Evolutionary conservation across 1,284 basidiomycete genomes (phyloP).

Genomic region (Trichosporon sp.): DNA sequence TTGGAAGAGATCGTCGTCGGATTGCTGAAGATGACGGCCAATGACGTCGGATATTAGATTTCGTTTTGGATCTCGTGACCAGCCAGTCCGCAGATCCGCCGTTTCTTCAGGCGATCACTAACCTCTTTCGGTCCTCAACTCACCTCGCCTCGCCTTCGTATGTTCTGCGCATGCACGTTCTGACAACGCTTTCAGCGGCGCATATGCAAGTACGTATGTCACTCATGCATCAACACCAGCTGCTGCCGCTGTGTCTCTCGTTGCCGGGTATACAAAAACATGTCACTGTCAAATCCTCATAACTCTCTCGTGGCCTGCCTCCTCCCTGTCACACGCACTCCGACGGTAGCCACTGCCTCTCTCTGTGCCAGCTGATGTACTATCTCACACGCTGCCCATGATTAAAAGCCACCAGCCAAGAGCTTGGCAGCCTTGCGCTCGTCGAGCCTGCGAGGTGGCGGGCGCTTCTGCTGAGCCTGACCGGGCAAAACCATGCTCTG

Average conservation of each 20-base stretch:
- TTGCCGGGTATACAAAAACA: neutral
- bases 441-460: constrained; percentile 30
- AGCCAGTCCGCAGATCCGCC: too few species aligned
- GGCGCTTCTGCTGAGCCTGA: constrained; percentile 20
- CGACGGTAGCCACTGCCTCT: too few species aligned
- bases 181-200: neutral
- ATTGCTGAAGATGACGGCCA: neutral
- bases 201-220: neutral
- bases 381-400: too few species aligned
- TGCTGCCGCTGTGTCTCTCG: neutral
- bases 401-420: constrained; percentile 43
- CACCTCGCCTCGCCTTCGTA: too few species aligned
- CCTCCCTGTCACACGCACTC: too few species aligned
- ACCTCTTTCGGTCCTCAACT: too few species aligned
- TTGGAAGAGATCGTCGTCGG: neutral
- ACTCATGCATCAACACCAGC: neutral
- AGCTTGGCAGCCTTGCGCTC: constrained; percentile 45
- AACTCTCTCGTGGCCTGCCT: too few species aligned
- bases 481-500: constrained; percentile 43
- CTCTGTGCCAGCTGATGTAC: too few species aligned
- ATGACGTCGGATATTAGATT: neutral
- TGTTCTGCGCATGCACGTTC: too few species aligned
- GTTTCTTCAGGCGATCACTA: too few species aligned
- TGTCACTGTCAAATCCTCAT: neutral
- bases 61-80: neutral